phyloP scores from a whole-genome alignment of 371 early-diverging fungal species.

The Syncephalis plumigaleata region DNA sequence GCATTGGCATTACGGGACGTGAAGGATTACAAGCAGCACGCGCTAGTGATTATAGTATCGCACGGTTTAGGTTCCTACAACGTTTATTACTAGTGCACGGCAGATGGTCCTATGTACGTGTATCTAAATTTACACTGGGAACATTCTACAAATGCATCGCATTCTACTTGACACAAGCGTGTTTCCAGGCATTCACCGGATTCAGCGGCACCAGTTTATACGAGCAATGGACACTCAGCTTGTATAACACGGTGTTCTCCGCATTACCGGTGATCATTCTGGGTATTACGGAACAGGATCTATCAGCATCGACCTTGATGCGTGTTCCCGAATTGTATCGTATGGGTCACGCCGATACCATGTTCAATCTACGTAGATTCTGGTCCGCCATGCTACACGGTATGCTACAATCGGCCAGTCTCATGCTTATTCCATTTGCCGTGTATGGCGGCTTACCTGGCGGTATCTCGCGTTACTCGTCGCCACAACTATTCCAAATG shows the following conservation, averaged over 20 bases:
- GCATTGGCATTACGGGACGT: constrained; percentile 71
- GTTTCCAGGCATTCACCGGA: constrained; percentile 52
- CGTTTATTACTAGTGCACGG: constrained; percentile 64
- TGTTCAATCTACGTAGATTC: constrained; percentile 38
- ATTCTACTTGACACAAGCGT: constrained; percentile 41
- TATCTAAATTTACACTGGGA: constrained; percentile 47
- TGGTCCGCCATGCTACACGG: constrained; percentile 40
- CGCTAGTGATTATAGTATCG: constrained; percentile 68
- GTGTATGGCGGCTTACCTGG: constrained; percentile 18
- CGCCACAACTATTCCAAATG: constrained; percentile 21
- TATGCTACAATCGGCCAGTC: constrained; percentile 30
- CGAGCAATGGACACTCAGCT: constrained; percentile 55
- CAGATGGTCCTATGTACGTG: constrained; percentile 56
- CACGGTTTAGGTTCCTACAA: constrained; percentile 56
- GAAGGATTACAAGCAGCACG: constrained; percentile 76
- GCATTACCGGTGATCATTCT: constrained; percentile 61
- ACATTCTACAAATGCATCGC: constrained; percentile 74
- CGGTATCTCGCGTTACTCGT: constrained; percentile 10
- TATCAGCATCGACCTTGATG: constrained; percentile 40
- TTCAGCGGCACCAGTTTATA: constrained; percentile 68
- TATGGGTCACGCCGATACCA: constrained; percentile 31
- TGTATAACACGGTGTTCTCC: constrained; percentile 72
- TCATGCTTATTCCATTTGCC: constrained; percentile 21
- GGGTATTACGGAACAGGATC: constrained; percentile 69
- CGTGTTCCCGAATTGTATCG: constrained; percentile 58